A percentile compares a stretch with the other conserved stretches of the same genome.
These are phyloP conservation scores for Wickerhamiella azymoides DNA, from an alignment of 805 yeast genomes.

Conservation along the genomic window DNA sequence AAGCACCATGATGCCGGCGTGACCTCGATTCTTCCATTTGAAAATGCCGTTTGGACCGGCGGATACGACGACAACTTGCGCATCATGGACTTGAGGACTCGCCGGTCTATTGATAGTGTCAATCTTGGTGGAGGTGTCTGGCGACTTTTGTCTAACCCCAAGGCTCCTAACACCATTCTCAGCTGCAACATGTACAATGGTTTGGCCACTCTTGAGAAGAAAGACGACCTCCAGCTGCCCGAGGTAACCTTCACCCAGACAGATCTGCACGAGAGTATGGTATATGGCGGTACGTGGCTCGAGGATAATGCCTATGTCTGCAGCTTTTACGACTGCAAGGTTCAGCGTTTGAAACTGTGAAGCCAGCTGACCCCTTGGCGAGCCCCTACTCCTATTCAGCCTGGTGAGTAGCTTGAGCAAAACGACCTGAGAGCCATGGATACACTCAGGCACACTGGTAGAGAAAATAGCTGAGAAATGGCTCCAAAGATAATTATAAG, in stretches of 20 bases:
- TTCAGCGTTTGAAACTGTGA: slow-evolving; percentile 54
- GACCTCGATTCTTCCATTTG: slow-evolving; percentile 54
- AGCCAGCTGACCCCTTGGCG: too few relatives aligned
- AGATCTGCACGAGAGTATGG: slow-evolving; percentile 65
- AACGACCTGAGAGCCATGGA: too few relatives aligned
- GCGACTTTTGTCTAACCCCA: slow-evolving; percentile 61
- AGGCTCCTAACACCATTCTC: slow-evolving; percentile 28
- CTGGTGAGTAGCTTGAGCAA: too few relatives aligned
- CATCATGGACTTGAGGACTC: slow-evolving; percentile 50
- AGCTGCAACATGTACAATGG: slow-evolving; percentile 96
- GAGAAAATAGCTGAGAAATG: too few relatives aligned
- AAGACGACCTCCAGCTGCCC: slow-evolving; percentile 3
- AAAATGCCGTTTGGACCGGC: slow-evolving; percentile 55
- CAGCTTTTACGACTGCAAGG: slow-evolving; percentile 76
- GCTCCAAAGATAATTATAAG: too few relatives aligned
- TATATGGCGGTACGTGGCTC: slow-evolving; percentile 90
- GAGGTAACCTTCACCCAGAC: slow-evolving; percentile 11
- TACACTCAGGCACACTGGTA: too few relatives aligned
- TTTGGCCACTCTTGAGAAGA: slow-evolving; percentile 46
- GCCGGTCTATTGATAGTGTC: slow-evolving; percentile 28
- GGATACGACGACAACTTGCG: slow-evolving; percentile 77
- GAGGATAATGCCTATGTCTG: slow-evolving; percentile 52
- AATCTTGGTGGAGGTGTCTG: slow-evolving; percentile 91
- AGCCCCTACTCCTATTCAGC: too few relatives aligned
- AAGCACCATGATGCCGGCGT: slow-evolving; percentile 85